A percentile compares a stretch with the other conserved stretches of the same genome.
phyloP scores from a whole-genome alignment of 1,284 basidiomycete species.

The Kwoniella shivajii region DNA sequence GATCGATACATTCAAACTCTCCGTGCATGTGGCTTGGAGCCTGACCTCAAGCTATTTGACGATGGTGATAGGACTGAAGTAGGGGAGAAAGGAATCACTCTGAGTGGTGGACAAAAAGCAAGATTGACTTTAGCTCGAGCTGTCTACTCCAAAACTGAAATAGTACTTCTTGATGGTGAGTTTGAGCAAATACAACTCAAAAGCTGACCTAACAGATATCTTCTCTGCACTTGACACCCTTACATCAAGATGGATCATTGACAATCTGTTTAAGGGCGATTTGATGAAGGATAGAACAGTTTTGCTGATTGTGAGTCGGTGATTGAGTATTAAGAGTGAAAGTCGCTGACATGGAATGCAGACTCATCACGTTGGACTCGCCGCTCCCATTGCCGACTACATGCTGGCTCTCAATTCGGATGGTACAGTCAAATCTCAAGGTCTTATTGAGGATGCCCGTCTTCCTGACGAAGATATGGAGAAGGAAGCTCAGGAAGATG shows the following conservation, averaged over 20 bases:
- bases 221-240: conserved; percentile 59
- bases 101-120: conserved; percentile 69
- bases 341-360: conserved; percentile 44
- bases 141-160: conserved; percentile 65
- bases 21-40: conserved; percentile 65
- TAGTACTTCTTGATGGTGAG: conserved; percentile 61
- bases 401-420: conserved; percentile 64
- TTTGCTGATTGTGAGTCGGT: conserved; percentile 67
- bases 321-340: no score
- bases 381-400: conserved; percentile 65
- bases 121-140: conserved; percentile 73
- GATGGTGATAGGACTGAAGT: conserved; percentile 72
- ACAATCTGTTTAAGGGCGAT: conserved; percentile 71
- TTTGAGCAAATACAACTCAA: not conserved
- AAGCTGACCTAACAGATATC: conserved; percentile 58
- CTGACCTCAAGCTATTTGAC: conserved; percentile 67
- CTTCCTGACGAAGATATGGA: conserved; percentile 32
- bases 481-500: conserved; percentile 52
- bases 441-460: conserved; percentile 38
- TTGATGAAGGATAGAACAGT: conserved; percentile 70
- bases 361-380: conserved; percentile 72
- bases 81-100: conserved; percentile 54
- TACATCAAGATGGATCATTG: conserved; percentile 73
- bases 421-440: conserved; percentile 53
- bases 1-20: conserved; percentile 62